Percentiles rank a stretch among this genome's conserved stretches.
Evolutionary conservation across 257 asterid species (phyloP).

Genomic region (Buddleja alternifolia): DNA sequence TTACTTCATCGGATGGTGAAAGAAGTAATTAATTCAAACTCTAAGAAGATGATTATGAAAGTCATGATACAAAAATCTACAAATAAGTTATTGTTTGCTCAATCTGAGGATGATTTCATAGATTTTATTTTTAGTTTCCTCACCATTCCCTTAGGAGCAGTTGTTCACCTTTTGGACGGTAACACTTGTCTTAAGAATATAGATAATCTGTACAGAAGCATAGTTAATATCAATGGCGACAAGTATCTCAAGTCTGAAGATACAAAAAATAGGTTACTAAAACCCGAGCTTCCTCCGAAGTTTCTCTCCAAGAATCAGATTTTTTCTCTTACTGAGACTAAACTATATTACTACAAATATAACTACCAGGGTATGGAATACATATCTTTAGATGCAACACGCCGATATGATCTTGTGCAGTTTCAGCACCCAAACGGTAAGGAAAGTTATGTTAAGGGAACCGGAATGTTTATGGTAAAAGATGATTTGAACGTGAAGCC

Average conservation of each 20-base stretch:
- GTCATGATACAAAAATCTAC: slow-evolving; percentile 16
- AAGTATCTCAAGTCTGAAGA: background rate
- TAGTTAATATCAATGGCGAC: background rate
- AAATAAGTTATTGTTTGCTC: slow-evolving; percentile 15
- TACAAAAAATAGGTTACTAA: background rate
- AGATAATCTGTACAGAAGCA: slow-evolving; percentile 14
- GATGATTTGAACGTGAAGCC: slow-evolving; percentile 22
- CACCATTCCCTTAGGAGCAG: slow-evolving; percentile 14
- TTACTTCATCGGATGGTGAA: background rate
- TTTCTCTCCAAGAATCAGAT: background rate
- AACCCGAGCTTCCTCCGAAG: background rate
- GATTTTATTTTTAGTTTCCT: slow-evolving; percentile 20
- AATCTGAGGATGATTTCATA: slow-evolving; percentile 1
- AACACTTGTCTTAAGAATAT: background rate
- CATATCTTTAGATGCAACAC: too few relatives aligned
- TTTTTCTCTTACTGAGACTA: background rate
- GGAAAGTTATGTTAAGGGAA: background rate
- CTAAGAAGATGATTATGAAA: slow-evolving; percentile 10
- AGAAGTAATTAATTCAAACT: too few relatives aligned
- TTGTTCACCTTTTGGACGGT: background rate
- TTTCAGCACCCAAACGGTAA: background rate
- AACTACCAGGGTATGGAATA: too few relatives aligned
- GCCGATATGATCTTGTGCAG: too few relatives aligned
- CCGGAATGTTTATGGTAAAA: background rate
- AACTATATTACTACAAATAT: background rate